phyloP scores from a whole-genome alignment of 1,284 basidiomycete genomes.

The Boletellus dicymbophilus region DNA sequence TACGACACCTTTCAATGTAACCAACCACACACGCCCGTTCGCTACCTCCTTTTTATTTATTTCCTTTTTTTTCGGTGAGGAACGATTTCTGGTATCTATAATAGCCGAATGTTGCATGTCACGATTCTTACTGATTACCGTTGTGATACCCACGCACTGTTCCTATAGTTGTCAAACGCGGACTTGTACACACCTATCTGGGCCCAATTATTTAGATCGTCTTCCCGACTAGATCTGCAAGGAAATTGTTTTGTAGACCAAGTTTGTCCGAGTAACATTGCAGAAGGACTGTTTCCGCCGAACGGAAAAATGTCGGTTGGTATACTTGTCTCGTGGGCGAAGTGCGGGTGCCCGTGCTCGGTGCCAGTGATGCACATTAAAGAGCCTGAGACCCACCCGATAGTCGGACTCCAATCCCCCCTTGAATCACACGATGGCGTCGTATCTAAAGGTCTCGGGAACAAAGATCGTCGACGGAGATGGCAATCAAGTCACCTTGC shows the following conservation, averaged over 20 bases:
- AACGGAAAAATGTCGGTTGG: no score
- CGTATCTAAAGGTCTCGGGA: constrained; percentile 55
- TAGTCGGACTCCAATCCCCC: no score
- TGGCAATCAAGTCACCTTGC: constrained; percentile 57
- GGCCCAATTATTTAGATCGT: constrained; percentile 23
- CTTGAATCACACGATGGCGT: constrained; percentile 20
- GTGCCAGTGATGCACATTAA: no score
- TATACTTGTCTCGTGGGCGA: no score
- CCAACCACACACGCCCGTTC: constrained; percentile 12
- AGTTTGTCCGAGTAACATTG: no score
- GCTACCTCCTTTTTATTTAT: constrained; percentile 14
- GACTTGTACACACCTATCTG: constrained; percentile 29
- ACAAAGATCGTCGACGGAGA: constrained; percentile 58
- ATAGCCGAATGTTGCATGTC: constrained; percentile 26
- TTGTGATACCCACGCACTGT: constrained; percentile 35
- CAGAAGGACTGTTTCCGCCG: no score
- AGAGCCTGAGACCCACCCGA: no score
- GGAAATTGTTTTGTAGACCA: constrained; percentile 29
- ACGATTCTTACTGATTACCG: constrained; percentile 31
- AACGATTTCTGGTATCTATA: constrained; percentile 32
- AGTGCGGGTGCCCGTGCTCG: no score
- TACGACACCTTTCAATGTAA: constrained; percentile 31
- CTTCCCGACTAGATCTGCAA: constrained; percentile 9
- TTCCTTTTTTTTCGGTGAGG: constrained; percentile 12
- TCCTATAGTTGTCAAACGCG: constrained; percentile 27